These are phyloP conservation scores for Populus nigra DNA, from an alignment of 345 rosid genomes.

Conservation along the genomic window DNA sequence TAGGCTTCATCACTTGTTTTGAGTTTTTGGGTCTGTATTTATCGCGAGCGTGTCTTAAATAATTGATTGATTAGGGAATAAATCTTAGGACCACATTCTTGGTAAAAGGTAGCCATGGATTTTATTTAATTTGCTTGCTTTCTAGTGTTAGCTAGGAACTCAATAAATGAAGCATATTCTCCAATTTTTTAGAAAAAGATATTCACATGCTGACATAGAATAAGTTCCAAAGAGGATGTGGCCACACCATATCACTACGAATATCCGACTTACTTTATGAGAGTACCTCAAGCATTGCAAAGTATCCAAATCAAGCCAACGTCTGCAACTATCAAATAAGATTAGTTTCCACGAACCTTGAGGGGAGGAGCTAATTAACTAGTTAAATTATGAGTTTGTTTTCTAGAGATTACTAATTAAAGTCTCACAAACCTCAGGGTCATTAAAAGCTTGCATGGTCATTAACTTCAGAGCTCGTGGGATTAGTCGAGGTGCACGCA, in stretches of 20 bases:
- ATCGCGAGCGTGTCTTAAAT: too few species aligned
- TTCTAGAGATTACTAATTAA: too few species aligned
- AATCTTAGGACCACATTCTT: not conserved
- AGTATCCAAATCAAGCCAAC: conserved; percentile 17
- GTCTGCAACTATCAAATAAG: conserved; percentile 10
- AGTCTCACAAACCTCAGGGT: too few species aligned
- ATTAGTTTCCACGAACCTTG: not conserved
- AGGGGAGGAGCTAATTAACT: too few species aligned
- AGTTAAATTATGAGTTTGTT: too few species aligned
- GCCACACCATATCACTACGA: conserved; percentile 2
- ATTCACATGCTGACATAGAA: conserved; percentile 32
- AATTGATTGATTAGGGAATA: too few species aligned
- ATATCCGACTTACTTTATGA: not conserved
- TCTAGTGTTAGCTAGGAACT: not conserved
- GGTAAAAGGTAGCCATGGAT: not conserved
- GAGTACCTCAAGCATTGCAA: conserved; percentile 15
- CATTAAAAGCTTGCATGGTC: too few species aligned
- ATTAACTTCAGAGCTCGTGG: too few species aligned
- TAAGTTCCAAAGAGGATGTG: conserved; percentile 37
- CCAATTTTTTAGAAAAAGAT: not conserved
- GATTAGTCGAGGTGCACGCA: too few species aligned
- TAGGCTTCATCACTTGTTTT: too few species aligned
- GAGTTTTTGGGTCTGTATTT: too few species aligned
- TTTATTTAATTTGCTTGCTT: not conserved
- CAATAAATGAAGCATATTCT: conserved; percentile 8